Evolutionary conservation across 1,284 basidiomycete species (phyloP), one percentile per base, ranked within the genome.

Genomic region (Rhodotorula mucilaginosa): DNA sequence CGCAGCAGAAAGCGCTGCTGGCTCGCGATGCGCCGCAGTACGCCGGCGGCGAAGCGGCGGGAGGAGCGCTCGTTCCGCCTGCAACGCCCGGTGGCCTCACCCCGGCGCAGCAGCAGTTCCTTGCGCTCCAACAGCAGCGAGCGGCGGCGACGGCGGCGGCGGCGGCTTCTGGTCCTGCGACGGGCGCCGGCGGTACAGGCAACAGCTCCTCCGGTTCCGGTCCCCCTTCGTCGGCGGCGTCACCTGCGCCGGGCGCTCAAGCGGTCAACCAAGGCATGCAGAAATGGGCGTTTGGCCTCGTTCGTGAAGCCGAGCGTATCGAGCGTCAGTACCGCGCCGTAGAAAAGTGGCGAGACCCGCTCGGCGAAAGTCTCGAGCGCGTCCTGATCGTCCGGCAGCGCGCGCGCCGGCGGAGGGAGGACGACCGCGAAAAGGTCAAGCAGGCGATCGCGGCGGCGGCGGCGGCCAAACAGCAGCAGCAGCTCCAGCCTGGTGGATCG

Each of bases 291-390:
- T 60, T 73, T 23, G 74, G 74, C 18, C 49, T 79, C 34, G 68
- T 77, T 39, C 69, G 71, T 31, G 78, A 79, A 61, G 78, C 77
- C 2, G 78, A 79, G 65, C 67, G 78, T 26, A 76, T 79, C 61
- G 78, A 79, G 65, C 49, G 73, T 23, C 74, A 77, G 58, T 74
- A 77, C 61, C 64, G 74, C 44, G 72, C 71, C 4, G 70, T 73
- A 15, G 66, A 69, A 54, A 72, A 75, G 65, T 79, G 73, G 69
- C 57, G 77, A 26, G 77, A 79, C 64, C 74, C 77, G 26, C 46
- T 79, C 29, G 73, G 74, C 18, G 76, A 76, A 60, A 76, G 74
- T 54, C 69, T 77, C 61, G 73, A 75, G 62, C 69, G 78, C 58
- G 76, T 77, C 12, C 57, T 77, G 49, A 49, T 58, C 31, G 57